A percentile compares a stretch with the other conserved stretches of the same genome.
phyloP scores from a whole-genome alignment of 495 filamentous ascomycete species.

The Podospora australis region DNA sequence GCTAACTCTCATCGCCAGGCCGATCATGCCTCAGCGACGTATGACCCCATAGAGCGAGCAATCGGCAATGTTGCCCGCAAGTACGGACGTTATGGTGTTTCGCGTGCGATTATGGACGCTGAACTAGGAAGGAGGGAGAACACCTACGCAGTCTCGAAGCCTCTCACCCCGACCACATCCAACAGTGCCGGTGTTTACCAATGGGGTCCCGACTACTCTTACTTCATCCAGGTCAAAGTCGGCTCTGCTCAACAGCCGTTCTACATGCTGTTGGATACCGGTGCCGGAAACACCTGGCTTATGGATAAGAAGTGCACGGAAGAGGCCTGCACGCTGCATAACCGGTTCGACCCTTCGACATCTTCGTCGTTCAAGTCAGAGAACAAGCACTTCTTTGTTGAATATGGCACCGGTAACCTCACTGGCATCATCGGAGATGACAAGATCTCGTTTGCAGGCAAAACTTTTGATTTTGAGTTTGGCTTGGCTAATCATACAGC shows the following conservation, averaged over 20 bases:
- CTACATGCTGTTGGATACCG: slow-evolving; percentile 74
- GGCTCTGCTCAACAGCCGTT: slow-evolving; percentile 58
- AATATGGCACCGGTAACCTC: slow-evolving; percentile 67
- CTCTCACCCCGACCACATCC: slow-evolving; percentile 44
- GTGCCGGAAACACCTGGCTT: slow-evolving; percentile 72
- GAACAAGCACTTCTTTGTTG: slow-evolving; percentile 48
- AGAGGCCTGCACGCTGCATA: slow-evolving; percentile 56
- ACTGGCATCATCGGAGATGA: slow-evolving; percentile 58
- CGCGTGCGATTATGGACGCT: background rate
- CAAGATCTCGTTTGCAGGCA: slow-evolving; percentile 55
- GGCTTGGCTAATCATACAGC: slow-evolving; percentile 62
- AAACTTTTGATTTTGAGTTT: slow-evolving; percentile 56
- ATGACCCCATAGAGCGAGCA: slow-evolving; percentile 12
- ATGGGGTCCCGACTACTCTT: slow-evolving; percentile 70
- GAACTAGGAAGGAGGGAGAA: slow-evolving; percentile 34
- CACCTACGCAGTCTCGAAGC: slow-evolving; percentile 51
- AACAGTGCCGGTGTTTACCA: slow-evolving; percentile 63
- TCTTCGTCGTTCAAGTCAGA: slow-evolving; percentile 51
- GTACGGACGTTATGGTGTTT: slow-evolving; percentile 7
- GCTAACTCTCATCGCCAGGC: no score
- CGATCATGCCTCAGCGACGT: slow-evolving; percentile 3
- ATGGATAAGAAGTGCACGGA: slow-evolving; percentile 60
- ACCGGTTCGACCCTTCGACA: slow-evolving; percentile 54
- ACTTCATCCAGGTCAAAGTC: slow-evolving; percentile 63
- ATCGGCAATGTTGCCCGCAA: slow-evolving; percentile 18